phyloP scores from a whole-genome alignment of 768 basidiomycete genomes.

The Kwoniella botswanensis region DNA sequence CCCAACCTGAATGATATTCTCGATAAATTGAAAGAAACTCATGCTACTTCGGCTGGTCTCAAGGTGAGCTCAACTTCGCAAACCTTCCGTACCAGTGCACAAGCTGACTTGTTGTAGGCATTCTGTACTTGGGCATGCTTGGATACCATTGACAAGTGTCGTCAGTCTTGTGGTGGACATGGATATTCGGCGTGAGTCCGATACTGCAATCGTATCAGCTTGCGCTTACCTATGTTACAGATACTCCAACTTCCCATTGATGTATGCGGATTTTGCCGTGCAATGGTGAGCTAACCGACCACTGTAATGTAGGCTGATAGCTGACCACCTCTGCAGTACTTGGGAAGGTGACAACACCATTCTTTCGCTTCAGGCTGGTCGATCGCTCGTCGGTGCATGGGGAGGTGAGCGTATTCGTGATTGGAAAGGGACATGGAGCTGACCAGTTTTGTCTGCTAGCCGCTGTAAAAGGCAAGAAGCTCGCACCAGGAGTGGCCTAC shows the following conservation, averaged over 20 bases:
- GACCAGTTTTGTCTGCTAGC: constrained; percentile 28
- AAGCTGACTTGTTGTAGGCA: constrained; percentile 29
- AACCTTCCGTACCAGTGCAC: background rate
- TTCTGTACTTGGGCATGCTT: constrained; percentile 62
- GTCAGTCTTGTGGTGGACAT: constrained; percentile 60
- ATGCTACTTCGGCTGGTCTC: constrained; percentile 61
- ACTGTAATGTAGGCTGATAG: no score
- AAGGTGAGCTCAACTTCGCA: constrained; percentile 40
- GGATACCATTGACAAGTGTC: constrained; percentile 61
- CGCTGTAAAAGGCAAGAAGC: constrained; percentile 56
- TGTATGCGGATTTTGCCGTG: constrained; percentile 61
- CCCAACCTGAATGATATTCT: constrained; percentile 58
- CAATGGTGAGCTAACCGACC: no score
- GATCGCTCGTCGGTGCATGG: constrained; percentile 56
- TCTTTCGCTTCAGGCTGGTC: constrained; percentile 57
- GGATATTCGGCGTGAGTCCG: constrained; percentile 59
- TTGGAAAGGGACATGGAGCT: background rate
- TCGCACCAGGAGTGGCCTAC: constrained; percentile 60
- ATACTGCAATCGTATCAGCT: no score
- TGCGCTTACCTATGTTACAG: constrained; percentile 23
- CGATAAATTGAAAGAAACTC: constrained; percentile 61
- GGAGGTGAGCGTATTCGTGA: constrained; percentile 40
- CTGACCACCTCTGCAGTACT: no score
- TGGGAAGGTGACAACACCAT: constrained; percentile 62
- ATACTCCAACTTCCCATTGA: constrained; percentile 55